These are phyloP conservation scores for Nitzschia palea DNA, from an alignment of 108 stramenopile species.

Conservation along the genomic window DNA sequence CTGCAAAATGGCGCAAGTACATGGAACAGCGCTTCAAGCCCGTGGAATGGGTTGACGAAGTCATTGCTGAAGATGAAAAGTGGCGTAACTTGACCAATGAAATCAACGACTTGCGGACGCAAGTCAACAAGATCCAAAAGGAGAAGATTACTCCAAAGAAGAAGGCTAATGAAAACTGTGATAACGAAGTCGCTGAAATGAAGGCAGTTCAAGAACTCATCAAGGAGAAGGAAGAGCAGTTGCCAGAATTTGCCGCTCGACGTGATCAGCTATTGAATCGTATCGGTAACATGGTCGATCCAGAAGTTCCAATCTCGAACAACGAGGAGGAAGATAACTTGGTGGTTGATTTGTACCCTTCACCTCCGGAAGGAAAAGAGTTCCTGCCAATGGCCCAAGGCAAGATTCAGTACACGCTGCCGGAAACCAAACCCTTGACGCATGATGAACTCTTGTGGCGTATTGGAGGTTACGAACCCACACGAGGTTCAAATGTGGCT, in stretches of 20 bases:
- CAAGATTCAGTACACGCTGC: constrained; percentile 67
- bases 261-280: constrained; percentile 75
- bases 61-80: constrained; percentile 86
- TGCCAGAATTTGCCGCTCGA: constrained; percentile 59
- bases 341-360: constrained; percentile 75
- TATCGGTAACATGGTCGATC: constrained; percentile 97
- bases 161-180: constrained; percentile 90
- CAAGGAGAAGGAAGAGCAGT: constrained; percentile 61
- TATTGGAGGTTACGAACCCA: constrained; percentile 98
- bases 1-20: constrained; percentile 83
- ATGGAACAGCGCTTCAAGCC: constrained; percentile 86
- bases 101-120: constrained; percentile 74
- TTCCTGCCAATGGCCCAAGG: constrained; percentile 64
- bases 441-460: constrained; percentile 98
- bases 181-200: constrained; percentile 84
- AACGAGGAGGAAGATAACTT: constrained; percentile 96
- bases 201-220: constrained; percentile 82
- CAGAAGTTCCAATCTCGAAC: constrained; percentile 90
- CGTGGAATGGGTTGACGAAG: constrained; percentile 88
- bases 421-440: constrained; percentile 80
- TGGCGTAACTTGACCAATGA: constrained; percentile 85
- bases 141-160: constrained; percentile 92
- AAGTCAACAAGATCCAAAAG: constrained; percentile 88
- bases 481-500: constrained; percentile 89
- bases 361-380: constrained; percentile 69